Evolutionary conservation across 768 basidiomycete genomes (phyloP), one percentile per base, ranked within the genome.

Genomic region (Psilocybe azurescens): DNA sequence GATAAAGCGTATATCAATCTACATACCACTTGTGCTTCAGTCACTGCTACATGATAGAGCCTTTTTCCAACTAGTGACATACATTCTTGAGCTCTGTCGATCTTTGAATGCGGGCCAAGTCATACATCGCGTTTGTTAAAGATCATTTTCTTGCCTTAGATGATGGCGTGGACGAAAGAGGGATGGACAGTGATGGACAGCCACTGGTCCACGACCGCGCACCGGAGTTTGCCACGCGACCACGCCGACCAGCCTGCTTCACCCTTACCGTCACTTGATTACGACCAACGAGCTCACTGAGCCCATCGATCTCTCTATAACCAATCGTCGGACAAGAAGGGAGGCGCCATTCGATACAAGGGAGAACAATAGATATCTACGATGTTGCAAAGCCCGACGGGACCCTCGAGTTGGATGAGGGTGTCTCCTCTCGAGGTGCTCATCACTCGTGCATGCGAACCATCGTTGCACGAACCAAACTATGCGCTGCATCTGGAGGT

Each of bases 401-500:
- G 72, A n/a, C 61, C 81, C 14, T 63, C 70, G 64, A 79, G 76
- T 55, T 87, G 86, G 85, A 74, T 79, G 69, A 82, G 78, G 60
- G 75, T 82, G 1, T 89, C 90, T 18, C 84, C 84, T 13, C 80
- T 93, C 38, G 89, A 94, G 67, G 75, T 89, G 30, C 83, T 94
- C 62, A 81, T 93, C 64, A 85, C 90, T 57, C 87, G 92, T 49
- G 93, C 94, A 10, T 97, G 95, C 77, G 94, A 95, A 65, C 90
- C 95, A 0, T 85, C 88, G 5, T 81, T 93, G 5, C 86, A 86
- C 65, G 94, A 95, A 73, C 95, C 95, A 30, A 97, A 97, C 77
- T 94, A 95, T 77, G 90, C 93, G 0, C 79, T 90, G 29, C 94
- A 98, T 73, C 84, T 99, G 66, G 95, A 98, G 75, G 88, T 99